Percentiles rank a stretch among this genome's conserved stretches.
Evolutionary conservation across 768 basidiomycete genomes (phyloP).

Genomic region (Nidularia sp.): DNA sequence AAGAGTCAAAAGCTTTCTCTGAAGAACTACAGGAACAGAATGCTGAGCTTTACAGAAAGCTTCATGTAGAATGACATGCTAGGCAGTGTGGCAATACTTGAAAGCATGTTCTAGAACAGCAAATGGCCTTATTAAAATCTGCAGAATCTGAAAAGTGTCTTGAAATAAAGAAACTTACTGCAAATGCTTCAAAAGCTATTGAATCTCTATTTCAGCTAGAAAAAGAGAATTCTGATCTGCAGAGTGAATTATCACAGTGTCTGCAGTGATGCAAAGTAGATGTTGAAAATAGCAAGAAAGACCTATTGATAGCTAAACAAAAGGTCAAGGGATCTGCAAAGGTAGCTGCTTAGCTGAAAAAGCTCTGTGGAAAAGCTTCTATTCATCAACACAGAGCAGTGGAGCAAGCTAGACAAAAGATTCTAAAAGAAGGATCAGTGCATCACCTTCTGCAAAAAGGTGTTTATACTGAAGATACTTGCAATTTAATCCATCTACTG

Average conservation of each 20-base stretch:
- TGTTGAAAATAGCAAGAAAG: neutral
- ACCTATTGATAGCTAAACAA: neutral
- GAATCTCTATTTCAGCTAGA: no score
- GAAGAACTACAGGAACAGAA: no score
- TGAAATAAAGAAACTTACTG: no score
- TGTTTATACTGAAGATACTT: slow-evolving; percentile 4
- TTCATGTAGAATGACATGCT: no score
- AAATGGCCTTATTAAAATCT: no score
- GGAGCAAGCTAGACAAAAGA: neutral
- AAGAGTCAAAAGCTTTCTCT: no score
- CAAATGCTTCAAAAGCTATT: no score
- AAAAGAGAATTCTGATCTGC: no score
- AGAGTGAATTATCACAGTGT: neutral
- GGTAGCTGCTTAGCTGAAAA: neutral
- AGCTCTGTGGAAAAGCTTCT: neutral
- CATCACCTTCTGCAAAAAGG: slow-evolving; percentile 4
- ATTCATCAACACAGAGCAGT: slow-evolving; percentile 19
- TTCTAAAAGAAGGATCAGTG: neutral
- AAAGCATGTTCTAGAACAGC: no score
- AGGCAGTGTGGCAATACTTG: no score
- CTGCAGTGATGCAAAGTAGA: neutral
- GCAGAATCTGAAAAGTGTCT: no score
- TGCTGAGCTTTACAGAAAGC: no score
- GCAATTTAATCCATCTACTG: neutral
- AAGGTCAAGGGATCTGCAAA: neutral